Evolutionary conservation across 106 monocot genomes (phyloP).

Genomic region (Phalaenopsis aphrodite): DNA sequence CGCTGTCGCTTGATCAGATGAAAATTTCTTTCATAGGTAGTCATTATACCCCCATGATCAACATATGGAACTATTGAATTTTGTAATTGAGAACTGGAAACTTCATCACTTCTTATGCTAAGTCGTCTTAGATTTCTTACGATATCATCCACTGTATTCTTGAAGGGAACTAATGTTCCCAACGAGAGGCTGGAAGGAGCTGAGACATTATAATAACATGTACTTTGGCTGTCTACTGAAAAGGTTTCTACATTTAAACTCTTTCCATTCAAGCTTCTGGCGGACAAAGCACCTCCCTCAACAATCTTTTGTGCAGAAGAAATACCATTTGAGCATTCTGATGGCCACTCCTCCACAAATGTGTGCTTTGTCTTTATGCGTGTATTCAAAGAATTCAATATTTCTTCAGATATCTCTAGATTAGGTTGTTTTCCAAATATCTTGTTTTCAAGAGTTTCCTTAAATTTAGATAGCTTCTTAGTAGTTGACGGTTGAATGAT

Average conservation of each 20-base stretch:
- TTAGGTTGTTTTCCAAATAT: not conserved
- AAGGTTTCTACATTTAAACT: not conserved
- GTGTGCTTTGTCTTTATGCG: not conserved
- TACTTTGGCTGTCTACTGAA: constrained; percentile 9
- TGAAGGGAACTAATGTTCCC: constrained; percentile 7
- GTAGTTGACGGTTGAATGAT: constrained; percentile 2
- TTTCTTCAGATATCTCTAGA: not conserved
- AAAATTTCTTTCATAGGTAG: constrained; percentile 27
- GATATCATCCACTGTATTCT: constrained; percentile 34
- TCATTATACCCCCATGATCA: constrained; percentile 30
- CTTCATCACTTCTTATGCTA: constrained; percentile 28
- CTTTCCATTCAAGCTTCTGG: not conserved
- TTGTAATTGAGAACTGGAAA: constrained; percentile 11
- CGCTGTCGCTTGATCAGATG: constrained; percentile 31
- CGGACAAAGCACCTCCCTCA: not conserved
- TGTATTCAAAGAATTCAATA: not conserved
- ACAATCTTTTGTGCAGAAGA: not conserved
- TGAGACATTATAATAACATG: constrained; percentile 5
- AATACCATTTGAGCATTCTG: not conserved
- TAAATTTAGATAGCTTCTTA: not conserved
- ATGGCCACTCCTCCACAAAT: not conserved
- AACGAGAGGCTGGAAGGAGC: not conserved
- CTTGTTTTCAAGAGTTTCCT: not conserved
- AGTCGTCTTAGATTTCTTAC: constrained; percentile 36
- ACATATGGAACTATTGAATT: constrained; percentile 59